Evolutionary conservation across 768 basidiomycete species (phyloP).

Genomic region (Psilocybe azurescens): DNA sequence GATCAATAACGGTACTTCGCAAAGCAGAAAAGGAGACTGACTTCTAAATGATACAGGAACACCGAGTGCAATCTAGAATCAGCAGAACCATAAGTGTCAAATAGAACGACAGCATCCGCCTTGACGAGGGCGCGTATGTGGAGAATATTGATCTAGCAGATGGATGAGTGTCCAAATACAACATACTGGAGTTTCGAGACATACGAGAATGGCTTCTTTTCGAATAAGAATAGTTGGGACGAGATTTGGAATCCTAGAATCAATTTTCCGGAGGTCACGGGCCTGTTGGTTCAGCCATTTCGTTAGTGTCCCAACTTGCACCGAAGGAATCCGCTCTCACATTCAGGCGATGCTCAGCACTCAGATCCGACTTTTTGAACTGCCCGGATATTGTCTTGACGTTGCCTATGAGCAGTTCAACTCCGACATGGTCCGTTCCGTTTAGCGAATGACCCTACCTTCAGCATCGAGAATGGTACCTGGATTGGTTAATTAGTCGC

Average conservation of each 20-base stretch:
- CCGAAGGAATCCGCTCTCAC: constrained; percentile 52
- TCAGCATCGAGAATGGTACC: constrained; percentile 89
- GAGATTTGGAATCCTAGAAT: constrained; percentile 91
- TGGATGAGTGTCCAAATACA: constrained; percentile 14
- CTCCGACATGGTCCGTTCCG: constrained; percentile 26
- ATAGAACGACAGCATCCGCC: constrained; percentile 88
- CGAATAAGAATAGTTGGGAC: constrained; percentile 93
- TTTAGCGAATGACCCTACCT: constrained; percentile 49
- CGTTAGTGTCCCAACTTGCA: constrained; percentile 13
- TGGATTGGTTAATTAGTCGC: constrained; percentile 34
- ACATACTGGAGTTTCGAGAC: constrained; percentile 29
- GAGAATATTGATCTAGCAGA: constrained; percentile 81
- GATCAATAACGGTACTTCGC: constrained; percentile 5
- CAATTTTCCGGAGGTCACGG: constrained; percentile 96
- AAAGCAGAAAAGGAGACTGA: constrained; percentile 31
- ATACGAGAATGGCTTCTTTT: constrained; percentile 84
- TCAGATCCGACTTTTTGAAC: constrained; percentile 91
- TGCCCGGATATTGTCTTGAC: constrained; percentile 89
- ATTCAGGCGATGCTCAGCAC: constrained; percentile 86
- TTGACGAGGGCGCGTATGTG: constrained; percentile 96
- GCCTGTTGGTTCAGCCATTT: constrained; percentile 52
- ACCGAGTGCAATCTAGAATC: constrained; percentile 88
- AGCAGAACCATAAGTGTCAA: constrained; percentile 89
- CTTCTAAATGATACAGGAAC: constrained; percentile 89
- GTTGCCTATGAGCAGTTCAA: constrained; percentile 54